phyloP scores from a whole-genome alignment of 2,329 filamentous ascomycete genomes.

The Hymenoscyphus albidus region DNA sequence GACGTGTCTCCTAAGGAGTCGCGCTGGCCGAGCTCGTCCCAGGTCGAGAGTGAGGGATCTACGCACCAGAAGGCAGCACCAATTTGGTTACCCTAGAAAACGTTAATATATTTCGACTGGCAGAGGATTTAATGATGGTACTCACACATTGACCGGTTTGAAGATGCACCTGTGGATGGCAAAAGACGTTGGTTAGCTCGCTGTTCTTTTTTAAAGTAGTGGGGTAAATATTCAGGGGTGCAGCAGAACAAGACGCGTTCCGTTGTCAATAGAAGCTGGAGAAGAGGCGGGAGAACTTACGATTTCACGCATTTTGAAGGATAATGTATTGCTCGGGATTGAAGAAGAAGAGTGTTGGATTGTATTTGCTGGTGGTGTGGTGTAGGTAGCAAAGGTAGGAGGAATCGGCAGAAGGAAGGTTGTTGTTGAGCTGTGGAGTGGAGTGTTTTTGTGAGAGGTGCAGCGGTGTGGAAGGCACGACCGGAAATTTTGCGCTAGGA shows the following conservation, averaged over 20 bases:
- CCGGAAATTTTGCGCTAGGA: slow-evolving; percentile 12
- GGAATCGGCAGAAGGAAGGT: slow-evolving; percentile 10
- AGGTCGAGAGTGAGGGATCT: slow-evolving; percentile 17
- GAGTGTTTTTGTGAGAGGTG: slow-evolving; percentile 22
- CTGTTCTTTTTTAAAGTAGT: slow-evolving; percentile 38
- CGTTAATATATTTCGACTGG: slow-evolving; percentile 19
- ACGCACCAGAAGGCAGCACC: slow-evolving; percentile 98
- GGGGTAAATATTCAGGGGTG: slow-evolving; percentile 37
- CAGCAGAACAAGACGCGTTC: slow-evolving; percentile 39
- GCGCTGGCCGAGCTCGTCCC: slow-evolving; percentile 16
- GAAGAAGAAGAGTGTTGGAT: neutral
- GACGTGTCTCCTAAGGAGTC: slow-evolving; percentile 31
- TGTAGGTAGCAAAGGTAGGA: slow-evolving; percentile 8
- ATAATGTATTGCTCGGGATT: slow-evolving; percentile 25
- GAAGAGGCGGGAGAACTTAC: slow-evolving; percentile 45
- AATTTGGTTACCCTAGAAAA: slow-evolving; percentile 93
- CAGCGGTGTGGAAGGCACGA: slow-evolving; percentile 16
- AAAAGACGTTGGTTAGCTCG: slow-evolving; percentile 53
- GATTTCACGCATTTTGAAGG: slow-evolving; percentile 69
- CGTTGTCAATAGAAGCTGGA: slow-evolving; percentile 11
- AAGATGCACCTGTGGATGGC: slow-evolving; percentile 79
- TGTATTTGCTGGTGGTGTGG: slow-evolving; percentile 8
- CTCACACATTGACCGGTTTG: slow-evolving; percentile 99
- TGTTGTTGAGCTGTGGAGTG: slow-evolving; percentile 24
- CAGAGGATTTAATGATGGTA: slow-evolving; percentile 30